Evolutionary conservation across 306 rosid genomes (phyloP), one percentile per base, ranked within the genome.

Genomic region (Trifolium fragiferum): DNA sequence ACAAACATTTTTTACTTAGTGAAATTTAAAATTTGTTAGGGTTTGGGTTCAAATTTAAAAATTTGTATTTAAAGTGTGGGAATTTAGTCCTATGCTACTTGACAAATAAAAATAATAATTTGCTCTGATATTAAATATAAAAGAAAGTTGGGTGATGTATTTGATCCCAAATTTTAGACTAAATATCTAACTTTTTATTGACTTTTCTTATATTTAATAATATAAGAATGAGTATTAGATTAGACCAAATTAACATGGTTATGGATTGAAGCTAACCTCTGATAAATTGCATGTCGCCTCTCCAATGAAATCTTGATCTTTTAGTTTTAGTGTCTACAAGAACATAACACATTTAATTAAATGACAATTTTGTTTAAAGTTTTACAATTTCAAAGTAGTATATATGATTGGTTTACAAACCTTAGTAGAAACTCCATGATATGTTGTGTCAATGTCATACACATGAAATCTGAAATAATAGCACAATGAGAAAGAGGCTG

Each of bases 231-330:
- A 30, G 33, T 30, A 30, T 30, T 30, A 30, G 33, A 30, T 30
- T 30, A 30, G 33, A 30, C 33, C 33, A 47, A 20, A 67, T 64
- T 21, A 75, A 62, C 69, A 70, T 43, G 41, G 8, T 43, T 61
- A 20, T 66, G 27, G 46, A 47, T 16, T 12, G 30, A 20, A 11
- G 13, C 83, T 82, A 59, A 91, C 97, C 96, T 91, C 96, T 49
- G 98, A 89, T 65, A 93, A 85, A 49, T 47, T 79, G 78, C 98
- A 91, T 64, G 54, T 82, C 15, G 92, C 87, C 81, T 85, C 85
- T 43, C 98, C 98, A 46, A 93, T 88, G 81, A 93, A 93, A 1
- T 93, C 96, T 74, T 93, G 97, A 82, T 91, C 94, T 57, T 76
- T 73, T 85, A 88, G 73, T 37, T 82, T 86, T 81, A 93, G 75